Evolutionary conservation across 768 basidiomycete species (phyloP).

Genomic region (Auriscalpium orientale): DNA sequence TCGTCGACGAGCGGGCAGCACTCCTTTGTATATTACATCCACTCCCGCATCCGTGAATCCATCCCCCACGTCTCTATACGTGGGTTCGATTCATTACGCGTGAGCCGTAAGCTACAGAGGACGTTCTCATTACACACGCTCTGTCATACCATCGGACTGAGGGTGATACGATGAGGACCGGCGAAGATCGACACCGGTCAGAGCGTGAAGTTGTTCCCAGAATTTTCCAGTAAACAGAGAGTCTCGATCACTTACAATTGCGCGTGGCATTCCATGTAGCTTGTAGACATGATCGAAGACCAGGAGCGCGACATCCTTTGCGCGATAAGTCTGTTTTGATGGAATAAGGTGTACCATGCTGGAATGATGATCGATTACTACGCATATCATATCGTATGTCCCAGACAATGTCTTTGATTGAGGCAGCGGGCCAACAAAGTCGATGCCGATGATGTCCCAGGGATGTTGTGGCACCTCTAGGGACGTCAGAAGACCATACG

Average conservation of each 20-base stretch:
- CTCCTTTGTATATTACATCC: no score
- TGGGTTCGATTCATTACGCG: no score
- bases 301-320: slow-evolving; percentile 28
- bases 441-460: slow-evolving; percentile 16
- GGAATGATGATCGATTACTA: slow-evolving; percentile 10
- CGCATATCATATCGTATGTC: slow-evolving; percentile 19
- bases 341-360: slow-evolving; percentile 22
- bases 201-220: slow-evolving; percentile 29
- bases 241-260: slow-evolving; percentile 35
- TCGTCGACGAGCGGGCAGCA: no score
- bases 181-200: slow-evolving; percentile 22
- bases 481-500: not conserved
- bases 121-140: no score
- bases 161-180: slow-evolving; percentile 38
- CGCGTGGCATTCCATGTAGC: slow-evolving; percentile 30
- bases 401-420: slow-evolving; percentile 12
- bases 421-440: slow-evolving; percentile 17
- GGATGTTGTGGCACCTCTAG: slow-evolving; percentile 1
- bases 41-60: no score
- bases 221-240: slow-evolving; percentile 34
- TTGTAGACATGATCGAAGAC: slow-evolving; percentile 30
- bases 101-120: no score
- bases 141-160: slow-evolving; percentile 33
- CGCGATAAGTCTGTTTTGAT: slow-evolving; percentile 22
- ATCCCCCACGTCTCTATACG: no score